Evolutionary conservation across 2,329 filamentous ascomycete genomes (phyloP), one percentile per base, ranked within the genome.

Genomic region (Trichophyton mentagrophytes): DNA sequence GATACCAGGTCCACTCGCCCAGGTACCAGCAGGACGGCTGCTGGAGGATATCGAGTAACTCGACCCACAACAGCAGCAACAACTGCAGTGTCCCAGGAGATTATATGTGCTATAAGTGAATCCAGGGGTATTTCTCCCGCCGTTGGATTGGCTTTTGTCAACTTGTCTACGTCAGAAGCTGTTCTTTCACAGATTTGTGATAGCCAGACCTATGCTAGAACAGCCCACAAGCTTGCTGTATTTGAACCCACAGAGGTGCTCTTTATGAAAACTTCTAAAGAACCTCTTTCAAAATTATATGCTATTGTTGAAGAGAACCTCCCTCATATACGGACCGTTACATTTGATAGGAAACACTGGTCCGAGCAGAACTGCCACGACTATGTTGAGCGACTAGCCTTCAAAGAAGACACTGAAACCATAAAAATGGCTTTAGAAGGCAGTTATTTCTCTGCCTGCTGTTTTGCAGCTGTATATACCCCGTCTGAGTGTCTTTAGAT

Each of bases 101-200:
- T 96, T 60, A 78, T 96, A n/a, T 97, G 92, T 72, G 91, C 92
- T 3, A 75, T 96, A 57, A 89, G 85, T 67, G 90, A 96, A 71
- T 90, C 89, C 49, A 86, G 91, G n/a, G 90, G 90, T 3, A 82
- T 96, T 3, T 86, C 88, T 22, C 90, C 90, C 0, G 87, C 85
- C 0, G 86, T 97, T 1, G 91, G 92, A 0, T 78, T 96, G 46
- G 89, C 90, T 2, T 91, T 96, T 69, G 79, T 96, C 69, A 95
- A 97, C 68, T 79, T 95, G 2, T 86, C 89, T 47, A 91, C 89
- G 1, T 88, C 87, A 44, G 90, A 96, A 73, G 88, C 85, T 15
- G 84, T 90, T 30, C 80, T 97, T 44, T 95, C 89, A 69, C 90
- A 96, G 69, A 92, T 97, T 65, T 90, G 87, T 69, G 92, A 97